phyloP scores from a whole-genome alignment of 768 basidiomycete species.

The Phanerochaete carnosa region DNA sequence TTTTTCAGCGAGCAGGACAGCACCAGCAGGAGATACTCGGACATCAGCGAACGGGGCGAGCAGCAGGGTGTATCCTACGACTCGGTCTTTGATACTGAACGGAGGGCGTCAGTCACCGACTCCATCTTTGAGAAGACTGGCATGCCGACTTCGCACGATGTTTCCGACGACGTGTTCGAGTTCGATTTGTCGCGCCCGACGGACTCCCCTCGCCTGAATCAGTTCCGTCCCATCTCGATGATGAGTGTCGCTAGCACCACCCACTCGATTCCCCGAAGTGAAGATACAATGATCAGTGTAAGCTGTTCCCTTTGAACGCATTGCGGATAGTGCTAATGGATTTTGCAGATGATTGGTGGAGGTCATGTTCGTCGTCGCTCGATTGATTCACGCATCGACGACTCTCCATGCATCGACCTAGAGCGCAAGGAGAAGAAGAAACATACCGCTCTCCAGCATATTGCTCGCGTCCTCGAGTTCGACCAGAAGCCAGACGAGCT shows the following conservation, averaged over 20 bases:
- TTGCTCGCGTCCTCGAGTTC: constrained; percentile 23
- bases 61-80: constrained; percentile 50
- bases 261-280: constrained; percentile 57
- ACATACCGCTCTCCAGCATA: constrained; percentile 38
- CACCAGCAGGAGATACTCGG: constrained; percentile 11
- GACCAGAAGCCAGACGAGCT: constrained; percentile 10
- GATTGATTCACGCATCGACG: constrained; percentile 60
- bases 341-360: constrained; percentile 72
- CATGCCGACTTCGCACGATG: constrained; percentile 45
- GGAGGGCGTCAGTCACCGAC: constrained; percentile 21
- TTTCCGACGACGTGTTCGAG: constrained; percentile 59
- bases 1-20: constrained; percentile 24
- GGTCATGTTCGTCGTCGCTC: constrained; percentile 71
- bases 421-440: constrained; percentile 66
- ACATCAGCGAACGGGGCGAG: constrained; percentile 19
- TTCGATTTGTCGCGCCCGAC: constrained; percentile 35
- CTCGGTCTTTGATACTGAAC: constrained; percentile 61
- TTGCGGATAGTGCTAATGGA: constrained; percentile 9
- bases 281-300: constrained; percentile 82
- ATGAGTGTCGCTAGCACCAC: constrained; percentile 43
- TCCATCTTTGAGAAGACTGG: constrained; percentile 53
- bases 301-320: constrained; percentile 18
- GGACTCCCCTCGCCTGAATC: constrained; percentile 36
- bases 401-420: constrained; percentile 64
- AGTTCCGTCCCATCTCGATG: constrained; percentile 65